Base-by-base conservation (phyloP, 495 filamentous ascomycete species). In the Delitschia confertaspora region DNA sequence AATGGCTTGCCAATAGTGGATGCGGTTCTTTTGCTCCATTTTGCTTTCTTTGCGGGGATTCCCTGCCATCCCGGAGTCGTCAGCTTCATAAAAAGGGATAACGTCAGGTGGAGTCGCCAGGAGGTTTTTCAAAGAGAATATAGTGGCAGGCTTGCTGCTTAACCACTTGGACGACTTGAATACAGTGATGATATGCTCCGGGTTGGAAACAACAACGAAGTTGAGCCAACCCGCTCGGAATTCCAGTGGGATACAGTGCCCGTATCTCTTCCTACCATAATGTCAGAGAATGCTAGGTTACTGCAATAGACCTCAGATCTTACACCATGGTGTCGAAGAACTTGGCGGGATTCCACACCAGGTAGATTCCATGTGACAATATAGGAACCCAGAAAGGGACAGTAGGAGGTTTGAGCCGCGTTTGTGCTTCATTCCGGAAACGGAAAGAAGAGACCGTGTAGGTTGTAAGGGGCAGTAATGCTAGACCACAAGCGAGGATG, bases 361-460 rank as follows among this genome's bases (percentile, higher is more conserved):
- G 30, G 13, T 32, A 11, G 17, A 32, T 11, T 11, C n/a, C 30
- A 16, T 32, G 13, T 11, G 13, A 32, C 30, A 32, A 32, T 11
- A 32, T 11, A 13, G 30, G 30, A 16, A 32, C 10, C 13, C n/a
- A 11, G 17, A 13, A 16, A 32, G 30, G 30, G 30, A 32, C n/a
- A 32, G 30, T 10, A 32, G 30, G 30, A 10, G 30, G 13, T 32
- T 16, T 16, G 30, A 5, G 30, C 30, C 17, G 3, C 30, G 17
- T 32, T 32, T 32, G 30, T 32, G 30, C 13, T 16, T 32, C 30
- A 32, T 32, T 10, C 30, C 30, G 30, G 30, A 32, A 32, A 32
- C 30, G 30, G 30, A 32, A 16, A 10, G 17, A 16, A 13, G 30
- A 32, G 30, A 32, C n/a, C n/a, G 17, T 16, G 17, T 32, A 32